Evolutionary conservation across 2,329 filamentous ascomycete genomes (phyloP), one percentile per base, ranked within the genome.

Genomic region (Berkeleyomyces rouxiae): DNA sequence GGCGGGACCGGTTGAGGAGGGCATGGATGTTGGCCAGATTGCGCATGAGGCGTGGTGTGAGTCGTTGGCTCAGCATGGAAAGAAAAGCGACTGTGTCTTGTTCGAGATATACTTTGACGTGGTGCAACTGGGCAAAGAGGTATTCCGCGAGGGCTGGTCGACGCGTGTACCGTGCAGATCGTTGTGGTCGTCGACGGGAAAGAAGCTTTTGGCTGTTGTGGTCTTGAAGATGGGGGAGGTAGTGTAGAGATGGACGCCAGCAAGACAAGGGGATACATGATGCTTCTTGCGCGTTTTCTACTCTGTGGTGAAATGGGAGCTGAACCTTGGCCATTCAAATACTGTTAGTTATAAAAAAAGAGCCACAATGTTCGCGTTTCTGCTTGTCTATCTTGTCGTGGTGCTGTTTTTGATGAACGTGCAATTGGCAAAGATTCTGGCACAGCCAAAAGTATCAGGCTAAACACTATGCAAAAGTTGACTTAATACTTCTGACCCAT

Each of bases 91-190:
- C 23, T 33, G 43, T n/a, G 11, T 47, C 11, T 49, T 65, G 13
- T 65, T 59, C 31, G 63, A 59, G 13, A 67, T 74, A 4, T 72
- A 72, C 60, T 63, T 75, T 40, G 66, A 68, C 43, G 74, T 74
- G 37, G 66, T 71, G 46, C 71, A 73, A 58, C 51, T 66, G n/a
- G 58, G 59, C 10, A 66, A 67, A 59, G 64, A 46, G 43, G 62
- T 1, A 36, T 58, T 42, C 40, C 59, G 7, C 53, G 57, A 23
- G 49, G 64, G 33, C 13, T 67, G 59, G 61, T 70, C 4, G 66
- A 46, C 53, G 37, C 37, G 55, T 40, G 39, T 75, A 23, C 74
- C 74, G n/a, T 75, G 74, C 61, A 67, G 66, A 61, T 74, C 73
- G 4, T 67, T 75, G 9, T 74, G 73, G 73, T 70, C 70, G 7